phyloP scores from a whole-genome alignment of 2,329 filamentous ascomycete species.

The Lecanoromycetidae sp. region DNA sequence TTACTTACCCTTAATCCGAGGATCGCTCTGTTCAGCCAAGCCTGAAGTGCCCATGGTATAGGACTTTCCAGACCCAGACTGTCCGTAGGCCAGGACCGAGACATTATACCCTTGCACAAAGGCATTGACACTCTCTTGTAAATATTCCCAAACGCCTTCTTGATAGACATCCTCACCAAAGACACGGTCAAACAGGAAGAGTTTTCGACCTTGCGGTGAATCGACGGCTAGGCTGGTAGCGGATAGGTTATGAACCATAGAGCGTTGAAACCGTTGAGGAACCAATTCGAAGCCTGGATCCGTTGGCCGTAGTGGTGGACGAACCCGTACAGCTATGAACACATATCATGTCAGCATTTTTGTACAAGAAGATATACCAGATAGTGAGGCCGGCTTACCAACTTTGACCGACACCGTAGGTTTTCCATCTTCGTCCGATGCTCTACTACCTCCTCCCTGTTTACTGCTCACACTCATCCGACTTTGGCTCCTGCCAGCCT shows the following conservation, averaged over 20 bases:
- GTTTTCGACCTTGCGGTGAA: slow-evolving; percentile 78
- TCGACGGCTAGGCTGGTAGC: slow-evolving; percentile 79
- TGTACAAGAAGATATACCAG: no score
- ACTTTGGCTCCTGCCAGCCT: slow-evolving; percentile 65
- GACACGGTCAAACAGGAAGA: slow-evolving; percentile 94
- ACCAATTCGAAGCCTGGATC: slow-evolving; percentile 94
- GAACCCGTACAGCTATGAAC: slow-evolving; percentile 69
- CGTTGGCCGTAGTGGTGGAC: slow-evolving; percentile 66
- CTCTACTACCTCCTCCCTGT: slow-evolving; percentile 61
- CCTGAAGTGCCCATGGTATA: slow-evolving; percentile 98
- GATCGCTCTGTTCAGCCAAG: slow-evolving; percentile 60
- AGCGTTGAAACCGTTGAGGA: slow-evolving; percentile 84
- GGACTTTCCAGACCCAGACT: slow-evolving; percentile 94
- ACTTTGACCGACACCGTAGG: slow-evolving; percentile 74
- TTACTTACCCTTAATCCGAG: slow-evolving; percentile 62
- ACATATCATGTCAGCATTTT: no score
- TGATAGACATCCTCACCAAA: slow-evolving; percentile 75
- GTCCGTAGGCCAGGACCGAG: slow-evolving; percentile 88
- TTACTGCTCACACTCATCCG: slow-evolving; percentile 77
- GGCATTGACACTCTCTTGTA: slow-evolving; percentile 76
- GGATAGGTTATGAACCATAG: slow-evolving; percentile 81
- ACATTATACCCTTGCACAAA: slow-evolving; percentile 98
- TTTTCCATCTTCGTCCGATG: slow-evolving; percentile 78
- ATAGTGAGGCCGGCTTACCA: no score
- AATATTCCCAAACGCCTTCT: slow-evolving; percentile 86